Evolutionary conservation across 2,329 filamentous ascomycete species (phyloP), one percentile per base, ranked within the genome.

Genomic region (Eutypella sp.): DNA sequence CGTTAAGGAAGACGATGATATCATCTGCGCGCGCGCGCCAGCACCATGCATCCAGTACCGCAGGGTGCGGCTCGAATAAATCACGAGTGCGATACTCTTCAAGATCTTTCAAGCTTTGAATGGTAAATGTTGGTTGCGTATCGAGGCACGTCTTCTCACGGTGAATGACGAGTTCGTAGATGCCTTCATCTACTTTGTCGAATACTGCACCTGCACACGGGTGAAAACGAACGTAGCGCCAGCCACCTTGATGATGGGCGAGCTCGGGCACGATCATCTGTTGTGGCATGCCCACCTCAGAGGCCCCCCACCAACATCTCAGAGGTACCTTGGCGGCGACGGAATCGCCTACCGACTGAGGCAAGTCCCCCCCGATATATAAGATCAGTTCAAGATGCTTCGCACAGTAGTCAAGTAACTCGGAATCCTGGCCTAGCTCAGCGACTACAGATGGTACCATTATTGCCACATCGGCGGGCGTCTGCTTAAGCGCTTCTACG

Each of bases 1-100:
- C 50, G 57, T 67, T 2, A 58, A 46, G 16, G 60, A 61, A 11
- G 4, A 64, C 55, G 39, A 63, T 58, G 10, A 63, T 63, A 20
- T 63, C 59, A 46, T 63, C 60, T 4, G 57, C 55, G 2, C 59
- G 55, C 5, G 57, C 58, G 3, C 51, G 50, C 54, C 56, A 62
- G 8, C 52, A 42, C 62, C 61, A 63, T 7, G 47, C 34, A 15
- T 61, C 47, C 3, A 57, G 44, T 1, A 58, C 34, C 1, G 45
- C 50, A 2, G 55, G 56, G 41, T 63, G 58, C 5, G 34, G 55
- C 19, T 52, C 45, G 29, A 58, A 58, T 3, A 62, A 46, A 29
- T 61, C 57, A 9, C 42, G 33, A 15, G 54, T 61, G 11, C 55
- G 57, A 18, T 56, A 57, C 39, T 58, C 52, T 22, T 52, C 41